Conservation (phyloP, 176 grass and related monocot species). For the Chloris gayana region DNA sequence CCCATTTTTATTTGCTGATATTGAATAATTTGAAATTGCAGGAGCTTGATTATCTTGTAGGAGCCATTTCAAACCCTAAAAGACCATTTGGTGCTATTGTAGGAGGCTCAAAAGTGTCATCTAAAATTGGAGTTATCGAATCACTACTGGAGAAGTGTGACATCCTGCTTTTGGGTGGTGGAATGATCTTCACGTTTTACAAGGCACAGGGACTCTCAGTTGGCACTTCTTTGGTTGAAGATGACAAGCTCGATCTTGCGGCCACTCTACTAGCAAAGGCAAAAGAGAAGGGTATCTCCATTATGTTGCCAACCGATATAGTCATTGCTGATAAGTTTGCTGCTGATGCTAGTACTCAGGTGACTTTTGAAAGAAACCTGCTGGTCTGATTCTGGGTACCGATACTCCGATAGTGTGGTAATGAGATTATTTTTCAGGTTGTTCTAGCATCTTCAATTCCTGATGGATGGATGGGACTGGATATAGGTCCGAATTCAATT, state of each 20-base stretch:
- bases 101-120: slow-evolving; percentile 80
- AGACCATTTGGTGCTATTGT: slow-evolving; percentile 76
- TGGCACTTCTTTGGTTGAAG: slow-evolving; percentile 73
- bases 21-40: neutral
- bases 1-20: too few species aligned
- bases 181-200: slow-evolving; percentile 92
- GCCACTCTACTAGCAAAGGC: slow-evolving; percentile 68
- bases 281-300: slow-evolving; percentile 65
- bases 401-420: neutral
- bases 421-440: slow-evolving; percentile 33
- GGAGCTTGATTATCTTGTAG: slow-evolving; percentile 84
- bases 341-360: slow-evolving; percentile 73
- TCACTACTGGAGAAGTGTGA: slow-evolving; percentile 75
- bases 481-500: slow-evolving; percentile 68
- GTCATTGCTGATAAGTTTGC: slow-evolving; percentile 79
- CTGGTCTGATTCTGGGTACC: too few species aligned
- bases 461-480: slow-evolving; percentile 87
- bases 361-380: neutral
- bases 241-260: slow-evolving; percentile 73
- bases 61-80: slow-evolving; percentile 72
- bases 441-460: slow-evolving; percentile 68
- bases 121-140: slow-evolving; percentile 79
- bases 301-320: slow-evolving; percentile 69
- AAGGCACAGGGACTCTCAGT: slow-evolving; percentile 75
- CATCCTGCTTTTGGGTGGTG: slow-evolving; percentile 74